These are phyloP conservation scores for Schizothecium vesticola DNA, from an alignment of 495 filamentous ascomycete species.

Conservation along the genomic window DNA sequence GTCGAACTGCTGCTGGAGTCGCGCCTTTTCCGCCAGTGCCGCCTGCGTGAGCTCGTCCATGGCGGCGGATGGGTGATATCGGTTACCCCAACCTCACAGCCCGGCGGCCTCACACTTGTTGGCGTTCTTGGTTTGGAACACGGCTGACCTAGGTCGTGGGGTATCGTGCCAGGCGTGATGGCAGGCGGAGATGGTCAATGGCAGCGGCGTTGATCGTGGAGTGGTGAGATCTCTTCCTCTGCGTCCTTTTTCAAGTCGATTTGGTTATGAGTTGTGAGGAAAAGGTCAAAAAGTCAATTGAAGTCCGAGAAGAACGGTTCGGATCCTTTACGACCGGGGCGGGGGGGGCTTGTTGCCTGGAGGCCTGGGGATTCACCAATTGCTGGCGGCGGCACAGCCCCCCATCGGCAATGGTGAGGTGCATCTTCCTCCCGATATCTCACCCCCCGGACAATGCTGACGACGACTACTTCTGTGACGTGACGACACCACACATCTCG, in stretches of 20 bases:
- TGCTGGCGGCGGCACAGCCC: background rate
- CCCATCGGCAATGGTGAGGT: background rate
- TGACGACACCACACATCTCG: background rate
- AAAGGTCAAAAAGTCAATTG: background rate
- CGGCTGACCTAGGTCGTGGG: too few species aligned
- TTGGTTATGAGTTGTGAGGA: background rate
- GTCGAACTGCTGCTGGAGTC: slow-evolving; percentile 13
- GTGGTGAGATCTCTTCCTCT: background rate
- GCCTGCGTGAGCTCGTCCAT: background rate
- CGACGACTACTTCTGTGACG: background rate
- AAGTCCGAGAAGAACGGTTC: background rate
- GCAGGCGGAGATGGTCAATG: background rate
- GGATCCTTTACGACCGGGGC: background rate
- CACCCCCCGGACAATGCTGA: background rate
- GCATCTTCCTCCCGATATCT: background rate
- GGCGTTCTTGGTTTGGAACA: background rate
- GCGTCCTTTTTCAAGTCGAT: background rate
- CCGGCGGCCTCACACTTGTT: background rate
- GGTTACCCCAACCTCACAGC: background rate
- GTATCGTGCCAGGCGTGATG: background rate
- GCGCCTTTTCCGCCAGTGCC: slow-evolving; percentile 10
- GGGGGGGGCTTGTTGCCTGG: background rate
- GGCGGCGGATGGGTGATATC: background rate
- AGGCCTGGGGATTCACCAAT: background rate
- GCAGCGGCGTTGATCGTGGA: background rate